Evolutionary conservation across 2,329 filamentous ascomycete species (phyloP).

Genomic region (Pseudocercospora macadamiae): DNA sequence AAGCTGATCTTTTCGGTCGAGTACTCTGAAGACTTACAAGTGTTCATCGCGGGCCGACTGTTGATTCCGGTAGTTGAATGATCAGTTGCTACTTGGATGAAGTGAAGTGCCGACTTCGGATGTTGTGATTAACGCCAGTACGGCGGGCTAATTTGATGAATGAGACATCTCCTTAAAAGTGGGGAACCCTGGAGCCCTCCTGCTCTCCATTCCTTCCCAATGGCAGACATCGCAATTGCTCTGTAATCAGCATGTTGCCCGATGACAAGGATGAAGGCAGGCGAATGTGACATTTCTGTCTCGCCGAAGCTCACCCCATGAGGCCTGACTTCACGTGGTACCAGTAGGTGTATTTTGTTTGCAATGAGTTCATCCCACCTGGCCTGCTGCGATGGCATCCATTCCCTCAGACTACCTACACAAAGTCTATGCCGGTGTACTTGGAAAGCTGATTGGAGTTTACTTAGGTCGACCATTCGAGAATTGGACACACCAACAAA

Average conservation of each 20-base stretch:
- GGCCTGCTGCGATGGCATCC: background rate
- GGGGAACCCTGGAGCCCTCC: background rate
- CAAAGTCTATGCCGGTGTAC: slow-evolving; percentile 4
- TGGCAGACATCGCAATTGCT: no score
- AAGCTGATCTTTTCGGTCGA: no score
- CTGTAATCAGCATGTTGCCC: slow-evolving; percentile 1
- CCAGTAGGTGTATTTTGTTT: no score
- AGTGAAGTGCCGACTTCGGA: background rate
- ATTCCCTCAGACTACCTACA: slow-evolving; percentile 2
- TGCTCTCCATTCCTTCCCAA: no score
- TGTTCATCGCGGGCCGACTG: no score
- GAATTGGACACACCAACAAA: slow-evolving; percentile 4
- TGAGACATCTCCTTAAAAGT: background rate
- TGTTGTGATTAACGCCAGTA: background rate
- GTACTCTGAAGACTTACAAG: no score
- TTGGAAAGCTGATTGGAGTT: slow-evolving; percentile 8
- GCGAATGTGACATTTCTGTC: no score
- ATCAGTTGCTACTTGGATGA: no score
- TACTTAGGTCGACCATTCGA: slow-evolving; percentile 13
- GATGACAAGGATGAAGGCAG: background rate
- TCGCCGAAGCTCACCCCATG: no score
- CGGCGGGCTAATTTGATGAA: background rate
- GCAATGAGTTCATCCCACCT: no score
- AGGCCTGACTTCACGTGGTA: no score
- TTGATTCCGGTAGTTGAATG: no score